Evolutionary conservation across 2,329 filamentous ascomycete species (phyloP), one percentile per base, ranked within the genome.

Genomic region (Fusarium liriodendri): DNA sequence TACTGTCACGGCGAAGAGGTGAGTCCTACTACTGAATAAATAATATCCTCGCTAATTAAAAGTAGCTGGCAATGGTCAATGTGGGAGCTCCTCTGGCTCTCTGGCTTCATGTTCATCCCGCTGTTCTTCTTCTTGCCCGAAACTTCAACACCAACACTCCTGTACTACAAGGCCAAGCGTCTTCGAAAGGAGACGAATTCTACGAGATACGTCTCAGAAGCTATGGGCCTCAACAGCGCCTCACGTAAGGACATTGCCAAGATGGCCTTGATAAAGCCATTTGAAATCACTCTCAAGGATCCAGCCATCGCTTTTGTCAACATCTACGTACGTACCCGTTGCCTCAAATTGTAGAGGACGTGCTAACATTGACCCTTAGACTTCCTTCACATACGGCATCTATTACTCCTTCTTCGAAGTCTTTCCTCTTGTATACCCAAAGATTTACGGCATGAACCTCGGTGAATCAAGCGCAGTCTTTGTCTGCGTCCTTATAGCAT

Each of bases 361-460:
- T 45, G 6, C 42, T 47, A 25, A 47, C 14, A 47, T 18, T 22
- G 4, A 13, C 1, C 45, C 22, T 27, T 22, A 50, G 45, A 50
- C 45, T 11, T 50, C 45, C 9, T 50, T 50, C 10, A 50, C 45
- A 27, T 50, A 50, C 16, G 45, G 45, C 25, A 50, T 50, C 16
- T 50, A 50, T 7, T 50, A 50, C 25, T 50, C 45, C 9, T 50
- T 50, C 45, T 50, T 50, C 16, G 45, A 50, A 50, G 45, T 50
- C 25, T 50, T 50, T 29, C 25, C 45, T 13, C 45, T 50, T 9
- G 45, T 50, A 1, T 50, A 50, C 22, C 45, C 45, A 25, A 50
- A 50, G 6, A 50, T 50, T 9, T 50, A 50, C 16, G 45, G 45
- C 25, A 50, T 50, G 45, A 50, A 50, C 45, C 45, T 50, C 25